Evolutionary conservation across 352 stramenopile species (phyloP).

Genomic region (Pythium scleroteichum): DNA sequence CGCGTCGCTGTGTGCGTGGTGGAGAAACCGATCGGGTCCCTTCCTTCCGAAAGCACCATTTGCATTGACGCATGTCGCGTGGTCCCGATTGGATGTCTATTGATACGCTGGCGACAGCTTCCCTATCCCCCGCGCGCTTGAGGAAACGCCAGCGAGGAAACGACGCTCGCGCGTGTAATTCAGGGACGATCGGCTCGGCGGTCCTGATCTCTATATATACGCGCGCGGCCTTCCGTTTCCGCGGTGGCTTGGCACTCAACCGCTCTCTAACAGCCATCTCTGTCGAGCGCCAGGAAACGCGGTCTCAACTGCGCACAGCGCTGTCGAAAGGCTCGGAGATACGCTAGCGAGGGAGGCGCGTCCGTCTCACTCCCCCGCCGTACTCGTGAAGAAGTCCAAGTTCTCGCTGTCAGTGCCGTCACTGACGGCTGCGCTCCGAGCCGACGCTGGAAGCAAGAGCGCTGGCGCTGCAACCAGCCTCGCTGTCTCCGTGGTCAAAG

Average conservation of each 20-base stretch:
- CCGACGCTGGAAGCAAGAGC: not conserved
- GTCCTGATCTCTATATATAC: not conserved
- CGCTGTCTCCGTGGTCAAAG: slow-evolving; percentile 7
- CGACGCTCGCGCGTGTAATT: not conserved
- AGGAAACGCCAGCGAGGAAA: not conserved
- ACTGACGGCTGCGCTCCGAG: slow-evolving; percentile 7
- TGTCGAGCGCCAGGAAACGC: no score
- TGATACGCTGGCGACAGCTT: no score
- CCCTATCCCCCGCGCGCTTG: not conserved
- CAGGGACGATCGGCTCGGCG: no score
- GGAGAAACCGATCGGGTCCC: not conserved
- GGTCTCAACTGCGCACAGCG: not conserved
- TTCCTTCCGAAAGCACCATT: no score
- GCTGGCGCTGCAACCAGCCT: not conserved
- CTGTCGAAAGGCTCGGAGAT: not conserved
- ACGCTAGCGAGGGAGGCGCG: not conserved
- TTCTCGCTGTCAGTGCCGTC: slow-evolving; percentile 32
- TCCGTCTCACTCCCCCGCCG: not conserved
- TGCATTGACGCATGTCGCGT: no score
- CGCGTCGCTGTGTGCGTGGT: not conserved
- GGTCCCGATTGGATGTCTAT: no score
- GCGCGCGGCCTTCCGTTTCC: no score
- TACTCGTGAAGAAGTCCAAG: slow-evolving; percentile 28
- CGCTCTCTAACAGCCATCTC: no score
- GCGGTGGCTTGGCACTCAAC: no score